Percentiles rank a stretch among this genome's conserved stretches.
Evolutionary conservation across 1,139 yeast genomes (phyloP).

Genomic region (Taphrina communis): DNA sequence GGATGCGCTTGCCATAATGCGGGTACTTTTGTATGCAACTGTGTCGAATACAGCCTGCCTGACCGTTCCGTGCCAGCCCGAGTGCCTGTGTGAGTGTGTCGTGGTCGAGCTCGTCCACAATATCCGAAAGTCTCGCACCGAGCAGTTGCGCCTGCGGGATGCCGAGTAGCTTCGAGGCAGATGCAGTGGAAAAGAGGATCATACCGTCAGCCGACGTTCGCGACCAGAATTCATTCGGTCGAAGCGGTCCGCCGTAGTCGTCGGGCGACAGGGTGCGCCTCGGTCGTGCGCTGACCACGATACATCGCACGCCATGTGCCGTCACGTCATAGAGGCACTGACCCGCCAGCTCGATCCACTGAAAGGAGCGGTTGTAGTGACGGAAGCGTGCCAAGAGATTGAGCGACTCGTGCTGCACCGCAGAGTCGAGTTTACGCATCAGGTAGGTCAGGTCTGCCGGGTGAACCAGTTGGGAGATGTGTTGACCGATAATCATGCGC

Average conservation of each 20-base stretch:
- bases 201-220: slow-evolving; percentile 43
- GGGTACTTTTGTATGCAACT: slow-evolving; percentile 9
- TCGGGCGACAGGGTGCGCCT: slow-evolving; percentile 3
- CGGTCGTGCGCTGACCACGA: slow-evolving; percentile 17
- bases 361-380: slow-evolving; percentile 22
- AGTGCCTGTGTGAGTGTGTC: neutral
- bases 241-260: slow-evolving; percentile 4
- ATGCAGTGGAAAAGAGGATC: slow-evolving; percentile 29
- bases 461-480: slow-evolving; percentile 38
- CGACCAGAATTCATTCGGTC: slow-evolving; percentile 41
- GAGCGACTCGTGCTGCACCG: slow-evolving; percentile 29
- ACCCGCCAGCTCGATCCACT: slow-evolving; percentile 43
- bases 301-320: slow-evolving; percentile 15
- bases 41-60: slow-evolving; percentile 4
- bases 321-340: slow-evolving; percentile 21
- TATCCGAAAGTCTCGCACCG: slow-evolving; percentile 4
- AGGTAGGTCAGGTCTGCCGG: slow-evolving; percentile 42
- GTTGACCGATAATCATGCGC: slow-evolving; percentile 36
- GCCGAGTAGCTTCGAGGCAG: slow-evolving; percentile 11
- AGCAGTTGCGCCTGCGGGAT: slow-evolving; percentile 24
- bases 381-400: slow-evolving; percentile 41
- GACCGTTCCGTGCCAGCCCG: slow-evolving; percentile 1
- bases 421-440: slow-evolving; percentile 39
- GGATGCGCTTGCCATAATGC: slow-evolving; percentile 1
- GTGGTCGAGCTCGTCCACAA: slow-evolving; percentile 5